Percentiles rank a stretch among this genome's conserved stretches.
These are phyloP conservation scores for Ligustrum vulgare DNA, from an alignment of 257 asterid species.

Conservation along the genomic window DNA sequence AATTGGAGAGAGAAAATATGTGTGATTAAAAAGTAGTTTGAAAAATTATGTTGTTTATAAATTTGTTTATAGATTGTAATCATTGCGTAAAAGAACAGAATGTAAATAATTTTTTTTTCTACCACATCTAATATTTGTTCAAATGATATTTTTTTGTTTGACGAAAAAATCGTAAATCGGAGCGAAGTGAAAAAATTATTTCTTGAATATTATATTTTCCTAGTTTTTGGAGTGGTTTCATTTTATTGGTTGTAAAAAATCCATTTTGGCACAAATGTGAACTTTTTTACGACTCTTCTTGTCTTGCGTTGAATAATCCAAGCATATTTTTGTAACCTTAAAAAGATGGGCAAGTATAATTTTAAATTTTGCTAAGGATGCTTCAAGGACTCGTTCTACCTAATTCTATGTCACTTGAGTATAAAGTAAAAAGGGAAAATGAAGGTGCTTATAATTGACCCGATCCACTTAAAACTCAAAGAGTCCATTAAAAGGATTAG, in stretches of 20 bases:
- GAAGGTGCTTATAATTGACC: conserved; percentile 40
- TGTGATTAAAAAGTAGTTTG: no score
- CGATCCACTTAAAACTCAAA: conserved; percentile 20
- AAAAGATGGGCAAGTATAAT: not conserved
- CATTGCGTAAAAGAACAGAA: no score
- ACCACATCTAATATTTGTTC: no score
- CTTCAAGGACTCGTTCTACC: conserved; percentile 27
- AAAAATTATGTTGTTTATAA: no score
- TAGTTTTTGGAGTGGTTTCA: not conserved
- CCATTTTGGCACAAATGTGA: not conserved
- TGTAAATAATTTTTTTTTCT: no score
- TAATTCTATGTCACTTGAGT: conserved; percentile 28
- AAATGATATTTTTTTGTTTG: no score
- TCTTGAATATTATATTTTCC: not conserved
- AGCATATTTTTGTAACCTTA: not conserved
- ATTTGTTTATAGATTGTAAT: no score
- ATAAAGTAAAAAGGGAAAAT: conserved; percentile 27
- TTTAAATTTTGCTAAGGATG: not conserved
- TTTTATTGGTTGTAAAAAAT: not conserved
- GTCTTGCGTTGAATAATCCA: not conserved
- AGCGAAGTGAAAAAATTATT: no score
- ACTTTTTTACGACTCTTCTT: not conserved
- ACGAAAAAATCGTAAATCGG: no score
- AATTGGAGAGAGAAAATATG: no score
- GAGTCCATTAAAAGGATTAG: conserved; percentile 6